Conservation (phyloP, 2,329 filamentous ascomycete genomes). For the Coniochaeta prunicola region DNA sequence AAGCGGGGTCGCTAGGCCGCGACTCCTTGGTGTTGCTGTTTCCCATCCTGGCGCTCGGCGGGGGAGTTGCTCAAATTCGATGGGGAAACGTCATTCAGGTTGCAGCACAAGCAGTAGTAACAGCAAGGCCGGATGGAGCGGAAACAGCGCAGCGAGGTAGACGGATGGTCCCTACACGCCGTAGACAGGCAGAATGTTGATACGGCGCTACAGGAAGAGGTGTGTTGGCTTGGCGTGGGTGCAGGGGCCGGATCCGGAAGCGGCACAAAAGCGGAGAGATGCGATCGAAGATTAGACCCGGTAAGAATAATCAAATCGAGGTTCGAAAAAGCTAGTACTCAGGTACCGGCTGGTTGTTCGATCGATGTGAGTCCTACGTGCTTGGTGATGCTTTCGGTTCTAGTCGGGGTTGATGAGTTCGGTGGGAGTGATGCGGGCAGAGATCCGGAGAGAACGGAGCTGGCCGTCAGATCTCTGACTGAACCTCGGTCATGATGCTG, state of each 20-base stretch:
- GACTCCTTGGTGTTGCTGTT: slow-evolving; percentile 27
- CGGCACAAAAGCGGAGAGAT: not conserved
- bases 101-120: not conserved
- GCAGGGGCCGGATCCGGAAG: not conserved
- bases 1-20: slow-evolving; percentile 17
- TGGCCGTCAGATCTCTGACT: not conserved
- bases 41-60: slow-evolving; percentile 19
- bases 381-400: not conserved
- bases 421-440: not conserved
- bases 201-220: not conserved
- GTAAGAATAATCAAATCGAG: not conserved
- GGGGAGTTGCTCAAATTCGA: not conserved
- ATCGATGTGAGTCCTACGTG: not conserved
- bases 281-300: not conserved
- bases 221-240: not conserved
- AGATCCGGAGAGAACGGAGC: not conserved
- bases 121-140: not conserved
- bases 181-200: not conserved
- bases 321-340: not conserved
- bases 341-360: not conserved
- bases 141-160: not conserved
- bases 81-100: not conserved
- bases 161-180: not conserved
- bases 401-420: not conserved
- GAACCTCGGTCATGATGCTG: not conserved